A percentile compares a stretch with the other conserved stretches of the same genome.
These are phyloP conservation scores for Hordeum pubiflorum DNA, from an alignment of 202 grass and related monocot species.

Conservation along the genomic window DNA sequence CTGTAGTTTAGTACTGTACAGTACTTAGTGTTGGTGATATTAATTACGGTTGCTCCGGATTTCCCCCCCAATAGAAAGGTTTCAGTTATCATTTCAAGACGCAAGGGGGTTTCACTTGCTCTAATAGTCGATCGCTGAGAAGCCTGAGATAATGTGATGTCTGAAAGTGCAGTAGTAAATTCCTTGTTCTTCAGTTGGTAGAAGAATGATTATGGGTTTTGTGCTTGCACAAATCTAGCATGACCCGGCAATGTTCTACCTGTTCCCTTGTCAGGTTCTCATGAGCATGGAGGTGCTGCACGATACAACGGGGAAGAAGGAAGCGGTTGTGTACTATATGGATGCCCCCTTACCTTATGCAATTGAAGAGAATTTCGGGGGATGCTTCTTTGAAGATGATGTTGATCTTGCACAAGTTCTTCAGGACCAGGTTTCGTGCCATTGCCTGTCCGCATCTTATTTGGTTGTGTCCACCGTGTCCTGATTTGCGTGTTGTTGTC, in stretches of 20 bases:
- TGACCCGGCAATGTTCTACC: not conserved
- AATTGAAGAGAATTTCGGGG: slow-evolving; percentile 55
- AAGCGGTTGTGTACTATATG: slow-evolving; percentile 39
- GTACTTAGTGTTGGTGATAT: not conserved
- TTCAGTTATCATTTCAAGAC: not conserved
- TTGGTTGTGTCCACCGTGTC: not conserved
- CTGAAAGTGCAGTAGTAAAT: not conserved
- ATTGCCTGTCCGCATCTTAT: not conserved
- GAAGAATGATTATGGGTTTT: not conserved
- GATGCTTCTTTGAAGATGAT: slow-evolving; percentile 57
- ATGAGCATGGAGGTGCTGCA: slow-evolving; percentile 27
- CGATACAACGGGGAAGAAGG: slow-evolving; percentile 28
- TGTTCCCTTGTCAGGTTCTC: slow-evolving; percentile 14
- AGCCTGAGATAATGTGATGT: not conserved
- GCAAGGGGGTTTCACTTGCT: not conserved
- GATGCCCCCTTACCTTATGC: slow-evolving; percentile 38
- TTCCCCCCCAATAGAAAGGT: not conserved
- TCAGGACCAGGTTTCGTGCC: slow-evolving; percentile 57
- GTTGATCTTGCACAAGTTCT: slow-evolving; percentile 59
- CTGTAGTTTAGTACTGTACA: not conserved
- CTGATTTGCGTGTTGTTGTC: not conserved
- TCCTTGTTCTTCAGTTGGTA: not conserved
- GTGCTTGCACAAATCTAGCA: not conserved
- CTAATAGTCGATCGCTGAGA: not conserved
- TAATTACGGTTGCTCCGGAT: not conserved